phyloP scores from a whole-genome alignment of 306 rosid genomes.

The Glycine tomentella region DNA sequence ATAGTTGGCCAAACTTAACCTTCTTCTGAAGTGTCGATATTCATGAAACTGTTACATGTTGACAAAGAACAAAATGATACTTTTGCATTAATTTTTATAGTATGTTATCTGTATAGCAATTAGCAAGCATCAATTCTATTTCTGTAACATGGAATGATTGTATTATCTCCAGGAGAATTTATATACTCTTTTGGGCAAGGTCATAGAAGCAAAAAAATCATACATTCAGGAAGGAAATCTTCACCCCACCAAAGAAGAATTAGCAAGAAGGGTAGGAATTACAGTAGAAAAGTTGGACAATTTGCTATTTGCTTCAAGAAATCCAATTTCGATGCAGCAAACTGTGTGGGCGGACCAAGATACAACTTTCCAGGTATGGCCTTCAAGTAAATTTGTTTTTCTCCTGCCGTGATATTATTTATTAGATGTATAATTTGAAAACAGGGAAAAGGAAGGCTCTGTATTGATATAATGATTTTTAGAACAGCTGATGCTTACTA shows the following conservation, averaged over 20 bases:
- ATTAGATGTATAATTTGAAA: slow-evolving; percentile 31
- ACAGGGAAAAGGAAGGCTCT: slow-evolving; percentile 25
- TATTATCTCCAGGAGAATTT: slow-evolving; percentile 75
- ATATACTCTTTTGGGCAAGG: slow-evolving; percentile 71
- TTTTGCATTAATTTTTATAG: background rate
- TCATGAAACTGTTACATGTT: slow-evolving; percentile 24
- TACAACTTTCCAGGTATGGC: slow-evolving; percentile 85
- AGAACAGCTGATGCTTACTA: slow-evolving; percentile 12
- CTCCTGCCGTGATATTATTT: slow-evolving; percentile 19
- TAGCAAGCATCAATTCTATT: slow-evolving; percentile 29
- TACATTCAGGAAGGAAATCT: slow-evolving; percentile 73
- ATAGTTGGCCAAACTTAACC: slow-evolving; percentile 28
- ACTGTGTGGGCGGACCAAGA: slow-evolving; percentile 85
- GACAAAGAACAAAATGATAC: slow-evolving; percentile 24
- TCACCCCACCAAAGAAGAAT: slow-evolving; percentile 77
- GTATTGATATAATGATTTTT: slow-evolving; percentile 1
- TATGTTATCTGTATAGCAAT: slow-evolving; percentile 18
- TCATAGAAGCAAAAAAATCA: slow-evolving; percentile 72
- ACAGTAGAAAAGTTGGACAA: slow-evolving; percentile 74
- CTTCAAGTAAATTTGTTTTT: slow-evolving; percentile 29
- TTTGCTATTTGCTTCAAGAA: slow-evolving; percentile 67
- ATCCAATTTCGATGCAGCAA: slow-evolving; percentile 85
- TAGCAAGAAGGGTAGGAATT: slow-evolving; percentile 75
- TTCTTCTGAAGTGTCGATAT: slow-evolving; percentile 35
- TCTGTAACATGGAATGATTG: slow-evolving; percentile 21